These are phyloP conservation scores for Arthrobotrys megalospora DNA, from an alignment of 2,329 filamentous ascomycete genomes.

Conservation along the genomic window DNA sequence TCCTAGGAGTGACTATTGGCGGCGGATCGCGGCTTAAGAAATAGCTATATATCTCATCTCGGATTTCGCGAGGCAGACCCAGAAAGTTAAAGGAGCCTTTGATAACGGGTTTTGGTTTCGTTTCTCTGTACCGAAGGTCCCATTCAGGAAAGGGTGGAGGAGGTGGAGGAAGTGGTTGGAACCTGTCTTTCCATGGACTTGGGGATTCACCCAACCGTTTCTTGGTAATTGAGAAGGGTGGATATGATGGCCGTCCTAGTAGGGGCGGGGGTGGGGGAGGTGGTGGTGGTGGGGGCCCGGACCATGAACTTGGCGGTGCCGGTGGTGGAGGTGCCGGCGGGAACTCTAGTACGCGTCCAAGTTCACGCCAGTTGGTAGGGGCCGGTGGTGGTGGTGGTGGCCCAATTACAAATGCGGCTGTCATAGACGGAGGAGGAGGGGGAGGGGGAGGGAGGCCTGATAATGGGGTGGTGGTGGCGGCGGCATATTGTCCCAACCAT, in stretches of 20 bases:
- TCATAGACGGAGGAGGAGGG: too few relatives aligned
- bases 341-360: too few relatives aligned
- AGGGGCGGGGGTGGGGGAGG: not conserved
- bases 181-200: not conserved
- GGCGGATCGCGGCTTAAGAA: slow-evolving; percentile 17
- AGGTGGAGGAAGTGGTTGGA: not conserved
- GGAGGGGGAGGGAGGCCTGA: not conserved
- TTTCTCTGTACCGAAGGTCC: not conserved
- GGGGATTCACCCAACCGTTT: too few relatives aligned
- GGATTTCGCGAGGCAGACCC: slow-evolving; percentile 42
- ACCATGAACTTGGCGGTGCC: too few relatives aligned
- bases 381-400: too few relatives aligned
- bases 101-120: not conserved
- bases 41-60: slow-evolving; percentile 35
- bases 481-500: not conserved
- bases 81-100: slow-evolving; percentile 11
- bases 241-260: not conserved
- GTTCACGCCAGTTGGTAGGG: too few relatives aligned
- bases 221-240: too few relatives aligned
- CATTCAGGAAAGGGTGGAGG: not conserved
- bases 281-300: too few relatives aligned
- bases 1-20: not conserved
- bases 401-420: too few relatives aligned
- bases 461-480: not conserved
- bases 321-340: too few relatives aligned